These are phyloP conservation scores for Panicum miliaceum DNA, from an alignment of 176 grass and related monocot genomes.

Conservation along the genomic window DNA sequence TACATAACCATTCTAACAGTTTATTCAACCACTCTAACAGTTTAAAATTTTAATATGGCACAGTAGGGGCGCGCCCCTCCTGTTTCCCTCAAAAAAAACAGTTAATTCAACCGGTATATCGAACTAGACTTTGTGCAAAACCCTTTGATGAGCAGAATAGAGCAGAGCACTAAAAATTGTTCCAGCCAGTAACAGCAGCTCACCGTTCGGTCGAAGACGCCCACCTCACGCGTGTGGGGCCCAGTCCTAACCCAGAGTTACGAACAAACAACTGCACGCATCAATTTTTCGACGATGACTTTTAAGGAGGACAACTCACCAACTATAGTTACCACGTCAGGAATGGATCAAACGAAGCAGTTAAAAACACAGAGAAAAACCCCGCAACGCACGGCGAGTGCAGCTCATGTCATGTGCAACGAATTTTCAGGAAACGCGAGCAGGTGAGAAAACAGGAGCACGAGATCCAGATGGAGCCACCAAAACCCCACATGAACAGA, in stretches of 20 bases:
- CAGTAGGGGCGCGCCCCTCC: too few relatives aligned
- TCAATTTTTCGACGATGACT: constrained; percentile 15
- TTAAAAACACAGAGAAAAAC: neutral
- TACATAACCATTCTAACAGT: neutral
- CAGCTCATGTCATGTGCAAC: neutral
- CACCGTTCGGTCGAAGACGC: neutral
- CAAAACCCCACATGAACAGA: neutral
- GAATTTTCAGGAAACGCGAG: neutral
- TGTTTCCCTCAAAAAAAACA: too few relatives aligned
- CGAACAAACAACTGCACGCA: neutral
- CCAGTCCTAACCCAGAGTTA: neutral
- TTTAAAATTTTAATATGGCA: too few relatives aligned
- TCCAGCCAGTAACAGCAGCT: neutral
- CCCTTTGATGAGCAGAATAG: neutral
- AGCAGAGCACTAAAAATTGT: constrained; percentile 4
- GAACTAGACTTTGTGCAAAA: neutral
- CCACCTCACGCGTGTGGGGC: neutral
- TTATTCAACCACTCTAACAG: neutral
- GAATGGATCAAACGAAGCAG: neutral
- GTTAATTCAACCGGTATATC: neutral
- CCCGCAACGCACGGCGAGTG: neutral
- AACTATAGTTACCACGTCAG: neutral
- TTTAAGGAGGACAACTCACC: constrained; percentile 1
- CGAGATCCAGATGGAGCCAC: neutral
- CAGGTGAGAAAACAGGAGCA: neutral